Evolutionary conservation across 139 green algal genomes (phyloP), one percentile per base, ranked within the genome.

Genomic region (Haematococcus lacustris): DNA sequence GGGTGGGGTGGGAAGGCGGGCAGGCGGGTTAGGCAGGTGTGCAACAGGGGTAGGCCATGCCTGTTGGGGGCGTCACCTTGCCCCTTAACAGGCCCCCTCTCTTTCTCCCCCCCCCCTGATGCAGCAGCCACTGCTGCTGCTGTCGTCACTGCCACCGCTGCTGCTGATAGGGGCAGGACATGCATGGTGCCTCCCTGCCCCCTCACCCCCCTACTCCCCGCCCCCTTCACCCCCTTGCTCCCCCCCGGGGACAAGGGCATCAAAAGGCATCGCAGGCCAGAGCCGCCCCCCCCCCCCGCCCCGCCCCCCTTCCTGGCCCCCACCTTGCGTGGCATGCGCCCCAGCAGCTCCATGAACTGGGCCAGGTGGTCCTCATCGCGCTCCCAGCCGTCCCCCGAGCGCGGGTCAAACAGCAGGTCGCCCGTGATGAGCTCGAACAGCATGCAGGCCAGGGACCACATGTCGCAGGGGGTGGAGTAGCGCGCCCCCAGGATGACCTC

Each of bases 301-400:
- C 9, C 43, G 17, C 43, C 9, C 43, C 9, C 43, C 43, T 17
- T 53, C 43, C 43, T 17, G 9, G 9, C 43, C 43, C 43, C 43
- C 37, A 86, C 79, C 79, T 81, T 87, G 38, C 80, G 84, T 1
- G 95, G 94, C 74, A 97, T 91, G 26, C 73, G 70, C 0, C 93
- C 93, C 73, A 98, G 84, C 68, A 98, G 86, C 87, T 98, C 95
- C 28, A 97, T 93, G 83, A 98, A 94, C 69, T 98, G 89, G 39
- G 95, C 95, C 30, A 99, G 78, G 79, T 99, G 95, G 82, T 99
- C 95, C 78, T 98, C 95, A 76, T 99, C 96, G 50, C 96, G 88
- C 60, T 78, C 76, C 64, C 90, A 94, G 51, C 85, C 76, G 26
- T 88, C 70, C 9, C 88, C 86, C 26, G 64, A 75, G 21, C 85